phyloP scores from a whole-genome alignment of 1,284 basidiomycete species.

The Ustilago cynodontis region DNA sequence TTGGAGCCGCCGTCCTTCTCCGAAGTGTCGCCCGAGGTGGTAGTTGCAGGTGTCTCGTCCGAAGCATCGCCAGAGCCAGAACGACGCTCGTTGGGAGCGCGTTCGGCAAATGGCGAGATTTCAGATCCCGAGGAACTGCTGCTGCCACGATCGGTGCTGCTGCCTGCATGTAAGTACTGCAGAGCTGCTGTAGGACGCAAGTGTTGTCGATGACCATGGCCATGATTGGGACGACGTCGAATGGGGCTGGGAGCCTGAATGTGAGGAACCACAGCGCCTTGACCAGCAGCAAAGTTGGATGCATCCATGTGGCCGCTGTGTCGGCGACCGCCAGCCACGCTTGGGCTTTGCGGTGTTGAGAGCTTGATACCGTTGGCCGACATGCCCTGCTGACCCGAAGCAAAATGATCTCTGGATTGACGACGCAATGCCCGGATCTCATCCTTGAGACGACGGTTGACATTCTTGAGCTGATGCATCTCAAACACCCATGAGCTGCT shows the following conservation, averaged over 20 bases:
- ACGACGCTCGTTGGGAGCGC: conserved; percentile 30
- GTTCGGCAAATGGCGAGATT: conserved; percentile 38
- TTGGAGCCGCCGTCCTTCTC: conserved; percentile 51
- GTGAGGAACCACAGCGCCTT: conserved; percentile 17
- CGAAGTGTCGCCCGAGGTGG: conserved; percentile 47
- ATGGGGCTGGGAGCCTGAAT: conserved; percentile 44
- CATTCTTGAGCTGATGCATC: conserved; percentile 66
- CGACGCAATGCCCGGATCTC: conserved; percentile 57
- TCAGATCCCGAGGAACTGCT: conserved; percentile 43
- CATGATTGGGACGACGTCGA: conserved; percentile 51
- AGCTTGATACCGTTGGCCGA: conserved; percentile 21
- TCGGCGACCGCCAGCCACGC: conserved; percentile 16
- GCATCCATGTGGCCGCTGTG: conserved; percentile 25
- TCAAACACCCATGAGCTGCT: conserved; percentile 63
- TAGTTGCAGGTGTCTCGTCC: conserved; percentile 50
- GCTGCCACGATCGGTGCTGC: conserved; percentile 45
- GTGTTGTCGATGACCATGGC: conserved; percentile 54
- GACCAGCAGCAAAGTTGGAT: conserved; percentile 8
- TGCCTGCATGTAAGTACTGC: conserved; percentile 37
- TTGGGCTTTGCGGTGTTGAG: conserved; percentile 35
- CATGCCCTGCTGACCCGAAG: conserved; percentile 13
- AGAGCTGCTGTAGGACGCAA: conserved; percentile 40
- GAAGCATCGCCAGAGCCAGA: conserved; percentile 48
- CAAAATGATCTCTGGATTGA: conserved; percentile 41
- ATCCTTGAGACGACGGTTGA: conserved; percentile 62